Conservation (phyloP, 768 basidiomycete species). For the Mycena rebaudengoi region DNA sequence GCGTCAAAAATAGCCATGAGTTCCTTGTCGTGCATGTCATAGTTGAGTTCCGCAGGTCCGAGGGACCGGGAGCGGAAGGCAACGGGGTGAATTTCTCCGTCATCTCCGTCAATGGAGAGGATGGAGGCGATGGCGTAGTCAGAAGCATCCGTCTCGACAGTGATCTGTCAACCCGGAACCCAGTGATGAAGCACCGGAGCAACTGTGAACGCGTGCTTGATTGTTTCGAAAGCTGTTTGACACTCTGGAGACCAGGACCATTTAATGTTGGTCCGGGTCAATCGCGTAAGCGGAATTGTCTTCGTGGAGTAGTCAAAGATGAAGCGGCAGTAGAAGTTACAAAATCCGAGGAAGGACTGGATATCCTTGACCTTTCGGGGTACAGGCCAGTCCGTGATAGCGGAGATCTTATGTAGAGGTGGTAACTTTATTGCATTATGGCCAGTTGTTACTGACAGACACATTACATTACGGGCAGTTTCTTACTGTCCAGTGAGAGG, state of each 20-base stretch:
- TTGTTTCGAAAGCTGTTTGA: background rate
- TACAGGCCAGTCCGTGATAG: slow-evolving; percentile 40
- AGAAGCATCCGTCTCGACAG: no score
- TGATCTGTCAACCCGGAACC: no score
- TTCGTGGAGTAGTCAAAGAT: slow-evolving; percentile 42
- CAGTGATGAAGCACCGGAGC: background rate
- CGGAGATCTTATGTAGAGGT: slow-evolving; percentile 45
- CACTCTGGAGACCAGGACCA: slow-evolving; percentile 28
- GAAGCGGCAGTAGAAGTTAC: slow-evolving; percentile 43
- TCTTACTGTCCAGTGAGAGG: no score
- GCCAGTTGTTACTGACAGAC: no score
- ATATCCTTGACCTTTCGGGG: no score
- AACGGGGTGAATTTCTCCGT: slow-evolving; percentile 31
- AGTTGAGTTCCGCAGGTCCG: slow-evolving; percentile 38
- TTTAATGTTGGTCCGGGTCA: slow-evolving; percentile 23
- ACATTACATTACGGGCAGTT: no score
- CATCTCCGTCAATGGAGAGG: background rate
- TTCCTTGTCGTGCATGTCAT: slow-evolving; percentile 48
- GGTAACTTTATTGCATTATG: no score
- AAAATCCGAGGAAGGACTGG: slow-evolving; percentile 42
- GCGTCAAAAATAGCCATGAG: slow-evolving; percentile 43
- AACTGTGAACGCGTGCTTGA: slow-evolving; percentile 3
- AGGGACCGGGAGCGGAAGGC: slow-evolving; percentile 32
- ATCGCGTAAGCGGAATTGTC: slow-evolving; percentile 35
- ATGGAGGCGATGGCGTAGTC: background rate